Percentiles rank a stretch among this genome's conserved stretches.
These are phyloP conservation scores for Citrullus amarus DNA, from an alignment of 306 rosid genomes.

Conservation along the genomic window DNA sequence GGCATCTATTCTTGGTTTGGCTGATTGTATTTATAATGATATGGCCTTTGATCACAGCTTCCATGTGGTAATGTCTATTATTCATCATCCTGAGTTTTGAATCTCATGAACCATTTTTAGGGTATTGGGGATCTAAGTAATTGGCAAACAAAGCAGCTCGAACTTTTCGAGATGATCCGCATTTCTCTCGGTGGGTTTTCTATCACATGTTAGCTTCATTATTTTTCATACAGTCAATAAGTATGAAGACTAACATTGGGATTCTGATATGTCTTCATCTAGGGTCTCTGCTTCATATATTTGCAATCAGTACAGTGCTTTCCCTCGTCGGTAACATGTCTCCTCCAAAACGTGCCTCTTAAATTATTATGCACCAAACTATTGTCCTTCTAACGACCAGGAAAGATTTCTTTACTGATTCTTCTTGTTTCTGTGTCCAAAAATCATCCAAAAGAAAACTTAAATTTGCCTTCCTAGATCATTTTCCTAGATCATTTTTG, in stretches of 20 bases:
- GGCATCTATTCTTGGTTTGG: neutral
- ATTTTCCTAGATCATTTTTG: neutral
- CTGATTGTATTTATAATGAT: neutral
- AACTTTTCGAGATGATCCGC: slow-evolving; percentile 17
- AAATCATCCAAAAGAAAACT: neutral
- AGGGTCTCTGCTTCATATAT: slow-evolving; percentile 37
- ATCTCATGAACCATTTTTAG: slow-evolving; percentile 8
- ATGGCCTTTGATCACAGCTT: neutral
- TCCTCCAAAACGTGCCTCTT: slow-evolving; percentile 61
- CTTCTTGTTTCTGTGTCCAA: neutral
- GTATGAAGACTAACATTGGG: neutral
- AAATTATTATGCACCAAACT: neutral
- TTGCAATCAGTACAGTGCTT: slow-evolving; percentile 12
- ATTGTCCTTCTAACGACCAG: neutral
- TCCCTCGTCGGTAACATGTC: slow-evolving; percentile 59
- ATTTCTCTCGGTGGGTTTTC: slow-evolving; percentile 18
- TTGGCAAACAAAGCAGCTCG: slow-evolving; percentile 19
- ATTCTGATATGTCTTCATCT: neutral
- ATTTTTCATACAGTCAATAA: neutral
- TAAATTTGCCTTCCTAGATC: neutral
- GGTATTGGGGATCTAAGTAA: slow-evolving; percentile 20
- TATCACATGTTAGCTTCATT: neutral
- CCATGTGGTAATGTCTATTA: neutral
- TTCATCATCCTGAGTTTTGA: neutral
- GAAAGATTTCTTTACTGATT: neutral